Conservation (phyloP, 768 basidiomycete species). For the Mycena maculata region DNA sequence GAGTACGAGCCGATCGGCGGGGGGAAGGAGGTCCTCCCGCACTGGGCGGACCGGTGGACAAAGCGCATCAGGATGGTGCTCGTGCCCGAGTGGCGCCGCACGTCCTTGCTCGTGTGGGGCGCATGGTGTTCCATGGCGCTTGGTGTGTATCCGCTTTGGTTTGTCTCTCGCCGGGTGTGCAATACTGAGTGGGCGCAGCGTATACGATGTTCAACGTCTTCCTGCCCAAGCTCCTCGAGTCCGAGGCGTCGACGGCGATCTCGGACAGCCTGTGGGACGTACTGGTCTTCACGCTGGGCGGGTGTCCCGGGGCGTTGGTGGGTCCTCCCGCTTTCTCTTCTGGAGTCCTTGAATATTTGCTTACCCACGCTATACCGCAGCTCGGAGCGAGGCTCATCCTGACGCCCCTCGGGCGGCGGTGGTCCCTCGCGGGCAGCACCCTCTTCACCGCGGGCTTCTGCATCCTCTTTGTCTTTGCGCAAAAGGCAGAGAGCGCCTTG, state of each 20-base stretch:
- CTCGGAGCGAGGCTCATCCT: conserved; percentile 90
- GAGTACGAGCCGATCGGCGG: conserved; percentile 25
- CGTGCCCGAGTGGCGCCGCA: conserved; percentile 78
- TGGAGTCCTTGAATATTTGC: conserved; percentile 8
- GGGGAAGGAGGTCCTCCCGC: conserved; percentile 16
- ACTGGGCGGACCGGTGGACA: conserved; percentile 59
- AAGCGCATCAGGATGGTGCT: conserved; percentile 78
- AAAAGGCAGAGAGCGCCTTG: conserved; percentile 68
- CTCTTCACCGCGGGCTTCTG: conserved; percentile 83
- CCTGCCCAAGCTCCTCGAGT: conserved; percentile 86
- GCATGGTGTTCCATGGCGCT: conserved; percentile 83
- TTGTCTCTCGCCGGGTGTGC: neutral
- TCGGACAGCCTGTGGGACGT: conserved; percentile 84
- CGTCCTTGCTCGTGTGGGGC: conserved; percentile 83
- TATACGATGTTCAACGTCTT: conserved; percentile 96
- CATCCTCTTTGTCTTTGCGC: conserved; percentile 71
- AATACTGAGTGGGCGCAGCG: conserved; percentile 51
- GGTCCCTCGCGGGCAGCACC: conserved; percentile 81
- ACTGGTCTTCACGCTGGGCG: conserved; percentile 86
- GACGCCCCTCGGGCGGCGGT: conserved; percentile 71
- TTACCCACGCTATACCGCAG: conserved; percentile 48
- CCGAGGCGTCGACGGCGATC: conserved; percentile 54
- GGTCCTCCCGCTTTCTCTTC: conserved; percentile 39
- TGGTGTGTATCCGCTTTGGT: conserved; percentile 57
- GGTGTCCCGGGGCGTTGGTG: conserved; percentile 87